Percentiles rank a stretch among this genome's conserved stretches.
Conservation (phyloP, 495 filamentous ascomycete genomes). For the Penicillium canescens region DNA sequence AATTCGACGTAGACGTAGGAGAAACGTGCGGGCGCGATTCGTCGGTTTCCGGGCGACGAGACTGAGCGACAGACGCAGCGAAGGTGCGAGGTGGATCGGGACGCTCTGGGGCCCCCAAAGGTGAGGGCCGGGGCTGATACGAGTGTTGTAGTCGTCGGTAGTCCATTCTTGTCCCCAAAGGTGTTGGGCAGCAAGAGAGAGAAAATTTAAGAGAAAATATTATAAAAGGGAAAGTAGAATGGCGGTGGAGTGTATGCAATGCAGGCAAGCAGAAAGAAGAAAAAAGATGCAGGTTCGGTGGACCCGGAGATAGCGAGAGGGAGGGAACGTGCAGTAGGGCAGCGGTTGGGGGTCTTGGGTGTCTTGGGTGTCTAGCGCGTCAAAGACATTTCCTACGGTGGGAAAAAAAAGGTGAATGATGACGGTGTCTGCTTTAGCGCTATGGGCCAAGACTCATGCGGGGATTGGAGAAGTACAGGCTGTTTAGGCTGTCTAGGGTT, state of each 20-base stretch:
- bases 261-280: constrained; percentile 6
- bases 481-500: too few species aligned
- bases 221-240: background rate
- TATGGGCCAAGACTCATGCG: constrained; percentile 27
- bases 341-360: background rate
- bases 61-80: constrained; percentile 11
- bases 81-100: constrained; percentile 5
- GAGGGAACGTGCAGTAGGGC: constrained; percentile 12
- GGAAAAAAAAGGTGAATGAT: constrained; percentile 22
- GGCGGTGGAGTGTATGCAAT: constrained; percentile 17
- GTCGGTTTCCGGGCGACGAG: constrained; percentile 27
- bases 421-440: constrained; percentile 23
- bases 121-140: constrained; percentile 7
- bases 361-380: too few species aligned
- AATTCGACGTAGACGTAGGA: constrained; percentile 14
- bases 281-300: constrained; percentile 25
- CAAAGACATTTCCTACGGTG: background rate
- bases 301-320: constrained; percentile 20
- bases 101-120: constrained; percentile 4
- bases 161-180: background rate
- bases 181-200: constrained; percentile 1
- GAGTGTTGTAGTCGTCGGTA: constrained; percentile 7
- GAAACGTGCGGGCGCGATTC: constrained; percentile 27
- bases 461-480: constrained; percentile 7
- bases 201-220: background rate